Base-by-base conservation (phyloP, 2,329 filamentous ascomycete species). In the Talaromyces marneffei region DNA sequence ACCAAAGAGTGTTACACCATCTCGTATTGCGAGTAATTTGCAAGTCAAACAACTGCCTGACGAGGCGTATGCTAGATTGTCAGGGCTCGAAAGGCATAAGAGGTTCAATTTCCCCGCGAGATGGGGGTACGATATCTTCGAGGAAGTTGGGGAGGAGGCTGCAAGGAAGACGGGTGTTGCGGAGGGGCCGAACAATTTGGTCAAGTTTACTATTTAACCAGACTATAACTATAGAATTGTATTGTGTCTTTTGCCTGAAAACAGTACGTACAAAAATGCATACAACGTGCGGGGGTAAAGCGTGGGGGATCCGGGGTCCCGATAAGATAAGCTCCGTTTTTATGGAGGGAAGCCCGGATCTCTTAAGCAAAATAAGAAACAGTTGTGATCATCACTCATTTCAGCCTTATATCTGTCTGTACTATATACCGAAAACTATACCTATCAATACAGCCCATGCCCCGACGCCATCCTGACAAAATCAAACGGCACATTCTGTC, bases 401-500 rank as follows among this genome's bases (percentile, higher is more conserved):
- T 27, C 14, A 29, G n/a, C 29, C 44, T 25, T 48, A 29, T 29
- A 16, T 12, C 10, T 44, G 9, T 20, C 18, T 18, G n/a, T 40
- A 40, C 2, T 20, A n/a, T 42, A 20, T 42, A 42, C 8, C 18
- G 9, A 18, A 40, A n/a, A 18, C n/a, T 18, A 40, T 40, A 6
- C 37, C n/a, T 56, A 65, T 63, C 76, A 81, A 67, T 79, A 83
- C 65, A 85, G 68, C 20, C 80, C 81, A 67, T 83, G 75, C 25
- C 84, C 85, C 65, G 82, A 83, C 40, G 90, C 89, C 71, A 94
- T 79, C 54, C 90, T 82, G 44, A 94, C 91, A 78, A 95, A 95
- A 75, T 90, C 92, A 75, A 91, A 93, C 5, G 89, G 89, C 61
- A 94, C 90, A 72, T 94, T 94, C 77, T 94, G 90, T 9, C 91